Conservation (phyloP, 345 rosid genomes). For the Dipteronia dyeriana region DNA sequence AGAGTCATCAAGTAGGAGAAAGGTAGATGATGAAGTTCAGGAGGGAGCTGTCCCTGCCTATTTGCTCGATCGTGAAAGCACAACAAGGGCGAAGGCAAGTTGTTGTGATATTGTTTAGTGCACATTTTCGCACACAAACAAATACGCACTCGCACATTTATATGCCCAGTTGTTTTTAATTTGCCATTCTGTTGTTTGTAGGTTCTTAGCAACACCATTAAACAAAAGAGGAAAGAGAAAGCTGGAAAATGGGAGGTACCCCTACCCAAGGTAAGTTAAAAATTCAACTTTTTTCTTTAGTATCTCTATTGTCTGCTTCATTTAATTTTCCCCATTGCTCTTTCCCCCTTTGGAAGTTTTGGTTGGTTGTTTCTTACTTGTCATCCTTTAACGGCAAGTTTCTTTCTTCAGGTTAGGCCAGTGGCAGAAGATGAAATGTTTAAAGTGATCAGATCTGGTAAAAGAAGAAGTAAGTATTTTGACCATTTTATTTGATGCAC, state of each 20-base stretch:
- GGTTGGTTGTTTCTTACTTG: neutral
- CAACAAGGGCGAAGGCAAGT: slow-evolving; percentile 72
- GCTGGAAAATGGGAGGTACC: slow-evolving; percentile 99
- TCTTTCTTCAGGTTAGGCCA: slow-evolving; percentile 76
- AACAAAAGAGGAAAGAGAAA: slow-evolving; percentile 92
- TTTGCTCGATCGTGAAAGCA: slow-evolving; percentile 85
- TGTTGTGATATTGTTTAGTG: neutral
- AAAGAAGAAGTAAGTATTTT: slow-evolving; percentile 68
- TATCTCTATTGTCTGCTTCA: neutral
- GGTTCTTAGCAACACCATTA: slow-evolving; percentile 91
- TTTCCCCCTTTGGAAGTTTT: neutral
- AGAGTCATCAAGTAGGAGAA: slow-evolving; percentile 80
- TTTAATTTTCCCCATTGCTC: neutral
- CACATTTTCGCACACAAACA: neutral
- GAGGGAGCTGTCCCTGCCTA: slow-evolving; percentile 96
- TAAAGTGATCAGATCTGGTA: slow-evolving; percentile 81
- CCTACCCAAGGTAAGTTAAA: slow-evolving; percentile 61
- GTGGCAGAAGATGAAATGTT: slow-evolving; percentile 99
- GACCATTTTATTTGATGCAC: neutral
- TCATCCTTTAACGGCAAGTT: neutral
- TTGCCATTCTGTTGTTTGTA: slow-evolving; percentile 24
- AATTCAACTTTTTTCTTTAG: neutral
- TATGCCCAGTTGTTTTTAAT: slow-evolving; percentile 26
- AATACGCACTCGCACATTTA: slow-evolving; percentile 65
- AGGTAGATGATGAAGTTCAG: slow-evolving; percentile 77